These are phyloP conservation scores for Zizania palustris DNA, from an alignment of 202 grass and related monocot species.

Conservation along the genomic window DNA sequence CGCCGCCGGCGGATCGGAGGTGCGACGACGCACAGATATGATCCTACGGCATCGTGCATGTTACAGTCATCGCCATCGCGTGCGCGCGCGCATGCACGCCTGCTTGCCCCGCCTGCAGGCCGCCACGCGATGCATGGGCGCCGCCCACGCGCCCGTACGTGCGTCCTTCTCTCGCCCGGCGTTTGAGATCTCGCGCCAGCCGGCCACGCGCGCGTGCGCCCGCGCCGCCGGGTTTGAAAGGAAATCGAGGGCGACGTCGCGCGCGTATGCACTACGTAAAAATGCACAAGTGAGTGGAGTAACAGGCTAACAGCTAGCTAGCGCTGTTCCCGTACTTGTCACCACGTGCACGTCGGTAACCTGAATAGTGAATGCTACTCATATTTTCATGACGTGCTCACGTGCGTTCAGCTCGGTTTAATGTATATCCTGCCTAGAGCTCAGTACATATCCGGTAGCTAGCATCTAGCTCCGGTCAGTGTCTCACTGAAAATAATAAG, in stretches of 20 bases:
- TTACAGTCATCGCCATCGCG: conserved; percentile 3
- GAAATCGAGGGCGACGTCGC: conserved; percentile 1
- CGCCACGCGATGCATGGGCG: background rate
- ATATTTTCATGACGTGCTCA: no score
- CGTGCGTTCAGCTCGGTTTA: no score
- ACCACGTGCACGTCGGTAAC: no score
- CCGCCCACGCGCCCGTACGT: no score
- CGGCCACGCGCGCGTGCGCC: no score
- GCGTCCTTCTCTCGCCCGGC: no score
- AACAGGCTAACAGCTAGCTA: no score
- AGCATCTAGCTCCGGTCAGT: conserved; percentile 37
- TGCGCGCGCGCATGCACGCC: background rate
- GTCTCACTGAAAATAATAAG: conserved; percentile 32
- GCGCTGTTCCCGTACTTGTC: no score
- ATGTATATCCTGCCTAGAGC: background rate
- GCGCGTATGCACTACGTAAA: no score
- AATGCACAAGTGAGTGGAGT: no score
- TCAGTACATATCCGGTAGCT: conserved; percentile 22
- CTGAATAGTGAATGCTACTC: no score
- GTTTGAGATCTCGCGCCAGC: background rate
- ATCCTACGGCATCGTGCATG: conserved; percentile 1
- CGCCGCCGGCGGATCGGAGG: conserved; percentile 48
- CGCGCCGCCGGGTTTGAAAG: background rate
- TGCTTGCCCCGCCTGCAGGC: background rate
- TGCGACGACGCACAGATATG: background rate